phyloP scores from a whole-genome alignment of 192 early-diverging fungal species.

The Funneliformis mosseae region DNA sequence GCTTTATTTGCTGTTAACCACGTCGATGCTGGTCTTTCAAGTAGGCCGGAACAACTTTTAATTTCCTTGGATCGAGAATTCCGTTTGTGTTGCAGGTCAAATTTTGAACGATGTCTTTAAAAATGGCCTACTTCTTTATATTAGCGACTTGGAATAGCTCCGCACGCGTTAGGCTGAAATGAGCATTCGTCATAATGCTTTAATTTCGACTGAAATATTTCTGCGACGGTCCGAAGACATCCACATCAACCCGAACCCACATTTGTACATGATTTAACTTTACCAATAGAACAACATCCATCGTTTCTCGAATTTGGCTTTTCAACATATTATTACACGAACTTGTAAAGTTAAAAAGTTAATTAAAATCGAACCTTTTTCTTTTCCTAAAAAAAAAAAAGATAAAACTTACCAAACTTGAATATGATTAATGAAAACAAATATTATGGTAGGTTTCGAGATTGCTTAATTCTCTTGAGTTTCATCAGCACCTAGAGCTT shows the following conservation, averaged over 20 bases:
- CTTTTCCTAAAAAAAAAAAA: no score
- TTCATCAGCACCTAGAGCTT: conserved; percentile 49
- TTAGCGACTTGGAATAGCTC: conserved; percentile 66
- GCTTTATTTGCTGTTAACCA: no score
- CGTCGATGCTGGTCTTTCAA: no score
- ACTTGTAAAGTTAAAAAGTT: conserved; percentile 12
- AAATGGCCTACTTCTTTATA: conserved; percentile 55
- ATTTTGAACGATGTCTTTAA: conserved; percentile 53
- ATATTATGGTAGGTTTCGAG: no score
- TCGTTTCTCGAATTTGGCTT: conserved; percentile 50
- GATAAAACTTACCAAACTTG: conserved; percentile 56
- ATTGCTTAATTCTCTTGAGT: no score
- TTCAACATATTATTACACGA: conserved; percentile 74
- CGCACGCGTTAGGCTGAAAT: conserved; percentile 59
- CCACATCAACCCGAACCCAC: conserved; percentile 66
- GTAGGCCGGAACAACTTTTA: no score
- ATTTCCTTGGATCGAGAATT: no score
- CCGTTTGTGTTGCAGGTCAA: no score
- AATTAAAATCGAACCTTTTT: no score
- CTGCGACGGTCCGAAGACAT: conserved; percentile 57
- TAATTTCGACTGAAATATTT: conserved; percentile 66
- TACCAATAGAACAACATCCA: conserved; percentile 50
- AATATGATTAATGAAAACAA: conserved; percentile 66
- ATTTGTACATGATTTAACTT: conserved; percentile 62
- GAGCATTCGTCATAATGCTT: conserved; percentile 57